phyloP scores from a whole-genome alignment of 495 filamentous ascomycete species.

The Lentithecium fluviatile region DNA sequence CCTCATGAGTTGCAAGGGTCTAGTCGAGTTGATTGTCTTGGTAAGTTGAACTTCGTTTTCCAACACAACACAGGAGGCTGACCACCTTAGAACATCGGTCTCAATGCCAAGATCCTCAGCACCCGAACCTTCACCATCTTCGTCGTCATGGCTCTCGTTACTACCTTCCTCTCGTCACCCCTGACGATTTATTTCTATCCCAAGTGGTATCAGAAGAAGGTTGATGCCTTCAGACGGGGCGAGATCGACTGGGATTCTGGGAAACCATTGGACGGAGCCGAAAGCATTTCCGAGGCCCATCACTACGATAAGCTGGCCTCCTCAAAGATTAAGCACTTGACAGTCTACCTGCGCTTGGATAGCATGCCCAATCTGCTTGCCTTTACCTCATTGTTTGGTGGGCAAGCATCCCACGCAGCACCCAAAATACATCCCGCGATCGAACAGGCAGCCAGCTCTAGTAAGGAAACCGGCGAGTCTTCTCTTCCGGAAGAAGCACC shows the following conservation, averaged over 20 bases:
- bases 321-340: conserved; percentile 49
- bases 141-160: conserved; percentile 95
- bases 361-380: conserved; percentile 84
- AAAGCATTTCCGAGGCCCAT: conserved; percentile 43
- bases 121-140: conserved; percentile 93
- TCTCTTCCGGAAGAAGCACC: conserved; percentile 12
- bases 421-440: conserved; percentile 34
- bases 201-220: conserved; percentile 84
- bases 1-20: conserved; percentile 96
- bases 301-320: conserved; percentile 43
- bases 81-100: conserved; percentile 75
- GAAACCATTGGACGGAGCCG: conserved; percentile 51
- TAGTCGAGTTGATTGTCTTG: conserved; percentile 93
- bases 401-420: conserved; percentile 32
- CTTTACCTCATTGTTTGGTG: conserved; percentile 73
- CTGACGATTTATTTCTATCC: conserved; percentile 78
- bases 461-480: conserved; percentile 12
- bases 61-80: conserved; percentile 1
- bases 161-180: conserved; percentile 88
- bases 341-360: conserved; percentile 80
- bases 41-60: conserved; percentile 52
- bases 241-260: conserved; percentile 90
- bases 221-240: conserved; percentile 84
- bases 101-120: conserved; percentile 87
- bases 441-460: conserved; percentile 24